These are phyloP conservation scores for Gelatoporia subvermispora DNA, from an alignment of 768 basidiomycete species.

Conservation along the genomic window DNA sequence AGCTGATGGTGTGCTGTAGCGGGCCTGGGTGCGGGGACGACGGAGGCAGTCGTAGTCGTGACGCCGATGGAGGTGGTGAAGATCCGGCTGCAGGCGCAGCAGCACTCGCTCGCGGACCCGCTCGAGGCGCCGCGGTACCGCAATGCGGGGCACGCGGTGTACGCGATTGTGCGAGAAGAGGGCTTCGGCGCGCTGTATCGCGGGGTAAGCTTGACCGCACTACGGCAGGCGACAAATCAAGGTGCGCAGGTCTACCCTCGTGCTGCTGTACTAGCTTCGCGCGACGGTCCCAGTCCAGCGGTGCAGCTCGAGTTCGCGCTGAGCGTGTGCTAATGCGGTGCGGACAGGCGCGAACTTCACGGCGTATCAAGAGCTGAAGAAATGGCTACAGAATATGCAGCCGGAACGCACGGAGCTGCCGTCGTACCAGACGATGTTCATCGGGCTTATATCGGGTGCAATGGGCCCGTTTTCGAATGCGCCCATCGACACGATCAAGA, in stretches of 20 bases:
- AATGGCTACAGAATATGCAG: conserved; percentile 69
- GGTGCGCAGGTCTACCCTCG: conserved; percentile 38
- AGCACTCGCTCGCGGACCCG: conserved; percentile 95
- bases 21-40: conserved; percentile 91
- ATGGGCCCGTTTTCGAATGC: conserved; percentile 99
- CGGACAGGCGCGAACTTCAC: conserved; percentile 89
- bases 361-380: conserved; percentile 95
- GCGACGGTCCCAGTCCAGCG: neutral
- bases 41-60: conserved; percentile 91
- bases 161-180: conserved; percentile 91
- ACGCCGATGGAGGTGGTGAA: conserved; percentile 99
- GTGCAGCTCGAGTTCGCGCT: neutral
- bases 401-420: conserved; percentile 79
- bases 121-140: conserved; percentile 90
- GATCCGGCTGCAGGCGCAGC: conserved; percentile 95
- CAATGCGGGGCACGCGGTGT: conserved; percentile 95
- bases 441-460: conserved; percentile 93
- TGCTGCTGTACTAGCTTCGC: neutral
- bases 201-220: conserved; percentile 88
- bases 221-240: conserved; percentile 97
- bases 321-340: neutral
- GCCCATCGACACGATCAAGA: conserved; percentile 93
- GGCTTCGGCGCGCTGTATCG: conserved; percentile 82
- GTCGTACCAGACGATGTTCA: conserved; percentile 92
- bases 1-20: too few relatives aligned